Evolutionary conservation across 1,284 basidiomycete genomes (phyloP), one percentile per base, ranked within the genome.

Genomic region (Polyporus tsugae): DNA sequence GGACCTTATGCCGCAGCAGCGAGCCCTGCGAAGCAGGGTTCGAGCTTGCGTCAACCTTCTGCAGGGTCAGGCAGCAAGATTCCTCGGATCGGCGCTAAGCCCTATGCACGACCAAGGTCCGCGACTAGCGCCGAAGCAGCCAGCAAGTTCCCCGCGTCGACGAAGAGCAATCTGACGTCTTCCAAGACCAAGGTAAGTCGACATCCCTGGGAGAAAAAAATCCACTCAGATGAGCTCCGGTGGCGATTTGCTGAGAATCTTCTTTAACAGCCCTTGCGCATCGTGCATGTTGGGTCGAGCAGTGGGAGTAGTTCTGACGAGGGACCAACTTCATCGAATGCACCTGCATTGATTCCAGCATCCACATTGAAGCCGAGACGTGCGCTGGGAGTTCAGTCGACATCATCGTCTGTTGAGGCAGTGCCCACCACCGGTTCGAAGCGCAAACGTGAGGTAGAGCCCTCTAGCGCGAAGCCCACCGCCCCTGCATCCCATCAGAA

Each of bases 21-120:
- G 29, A 72, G 74, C 66, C 69, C 77, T 4, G 46, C 70, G 17
- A 74, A 75, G 55, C 77, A 81, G 36, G 66, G 72, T 62, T 87
- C 87, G 17, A 82, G 70, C 59, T 74, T 91, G 62, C 88, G 86
- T 73, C 88, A 90, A 72, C 80, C 84, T 1, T 78, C 83, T 25
- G 82, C 83, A 22, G 77, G 78, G 25, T 81, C 82, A n/a, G 79
- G 74, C 0, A 92, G 91, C 77, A 86, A 84, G 77, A 93, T 93
- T 72, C 91, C 92, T 7, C 82, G 92, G 63, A 88, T 90, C 62
- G 88, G 87, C 38, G 77, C 78, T 19, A 92, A 92, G 70, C 91
- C 91, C 0, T 93, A 93, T 77, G 80, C 85, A 35, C 82, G 71
- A 25, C 72, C 75, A 6, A 75, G 70, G 41, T 41, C 67, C 4